Conservation (phyloP, 192 early-diverging fungal species). For the Mortierella alpina region DNA sequence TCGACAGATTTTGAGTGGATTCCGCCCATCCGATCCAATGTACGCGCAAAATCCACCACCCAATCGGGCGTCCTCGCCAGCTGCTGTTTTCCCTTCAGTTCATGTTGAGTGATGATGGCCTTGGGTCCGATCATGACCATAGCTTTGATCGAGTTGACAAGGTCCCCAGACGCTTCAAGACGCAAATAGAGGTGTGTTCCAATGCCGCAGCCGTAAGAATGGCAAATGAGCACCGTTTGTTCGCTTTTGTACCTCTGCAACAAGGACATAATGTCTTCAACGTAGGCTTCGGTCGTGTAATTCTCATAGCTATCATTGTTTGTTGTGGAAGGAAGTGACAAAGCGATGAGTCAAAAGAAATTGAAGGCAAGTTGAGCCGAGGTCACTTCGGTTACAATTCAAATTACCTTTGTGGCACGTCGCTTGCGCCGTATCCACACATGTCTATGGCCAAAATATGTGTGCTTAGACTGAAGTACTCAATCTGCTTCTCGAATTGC, state of each 20-base stretch:
- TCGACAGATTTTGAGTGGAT: constrained; percentile 57
- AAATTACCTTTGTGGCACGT: constrained; percentile 58
- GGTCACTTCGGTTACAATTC: neutral
- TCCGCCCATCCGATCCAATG: constrained; percentile 61
- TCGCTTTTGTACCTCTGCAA: constrained; percentile 60
- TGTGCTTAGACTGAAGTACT: constrained; percentile 62
- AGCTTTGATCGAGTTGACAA: constrained; percentile 55
- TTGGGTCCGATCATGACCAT: constrained; percentile 66
- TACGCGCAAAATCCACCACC: constrained; percentile 56
- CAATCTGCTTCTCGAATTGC: constrained; percentile 68
- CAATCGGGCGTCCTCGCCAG: constrained; percentile 59
- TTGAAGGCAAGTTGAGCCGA: neutral
- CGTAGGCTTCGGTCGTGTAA: constrained; percentile 61
- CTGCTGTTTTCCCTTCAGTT: constrained; percentile 31
- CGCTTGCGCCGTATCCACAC: constrained; percentile 67
- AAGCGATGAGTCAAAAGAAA: neutral
- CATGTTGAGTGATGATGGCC: constrained; percentile 50
- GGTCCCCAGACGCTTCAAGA: neutral
- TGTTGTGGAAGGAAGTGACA: neutral
- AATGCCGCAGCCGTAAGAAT: constrained; percentile 67
- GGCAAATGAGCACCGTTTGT: constrained; percentile 62
- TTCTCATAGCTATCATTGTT: constrained; percentile 50
- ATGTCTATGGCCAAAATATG: constrained; percentile 67
- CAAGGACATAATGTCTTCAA: constrained; percentile 56
- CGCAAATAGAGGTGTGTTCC: constrained; percentile 56